Evolutionary conservation across 208 protist genomes (phyloP).

Genomic region (Leishmania aethiopica): DNA sequence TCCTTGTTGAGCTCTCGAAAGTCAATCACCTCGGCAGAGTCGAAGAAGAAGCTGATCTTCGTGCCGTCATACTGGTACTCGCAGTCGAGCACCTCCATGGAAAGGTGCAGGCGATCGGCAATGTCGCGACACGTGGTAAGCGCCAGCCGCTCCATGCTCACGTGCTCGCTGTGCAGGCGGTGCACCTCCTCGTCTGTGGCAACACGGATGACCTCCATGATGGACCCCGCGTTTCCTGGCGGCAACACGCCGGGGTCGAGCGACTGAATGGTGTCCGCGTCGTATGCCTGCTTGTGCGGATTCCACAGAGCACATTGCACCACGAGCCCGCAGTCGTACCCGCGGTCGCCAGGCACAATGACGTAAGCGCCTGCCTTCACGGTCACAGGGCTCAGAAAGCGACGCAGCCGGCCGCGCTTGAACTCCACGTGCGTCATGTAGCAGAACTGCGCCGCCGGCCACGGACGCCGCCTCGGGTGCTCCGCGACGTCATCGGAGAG

Average conservation of each 20-base stretch:
- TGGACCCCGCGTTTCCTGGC: conserved; percentile 24
- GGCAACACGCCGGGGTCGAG: conserved; percentile 31
- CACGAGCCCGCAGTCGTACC: conserved; percentile 77
- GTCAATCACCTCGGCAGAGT: conserved; percentile 61
- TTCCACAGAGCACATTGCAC: conserved; percentile 63
- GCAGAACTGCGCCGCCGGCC: conserved; percentile 42
- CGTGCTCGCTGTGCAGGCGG: conserved; percentile 56
- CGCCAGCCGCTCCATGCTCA: conserved; percentile 69
- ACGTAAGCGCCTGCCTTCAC: conserved; percentile 55
- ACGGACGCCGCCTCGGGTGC: conserved; percentile 11
- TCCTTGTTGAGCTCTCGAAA: conserved; percentile 82
- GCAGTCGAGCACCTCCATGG: conserved; percentile 82
- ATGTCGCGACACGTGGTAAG: conserved; percentile 69
- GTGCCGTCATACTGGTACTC: conserved; percentile 91
- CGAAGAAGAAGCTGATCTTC: conserved; percentile 92
- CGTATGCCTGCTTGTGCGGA: conserved; percentile 22
- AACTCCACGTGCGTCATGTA: conserved; percentile 79
- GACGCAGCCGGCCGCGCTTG: conserved; percentile 71
- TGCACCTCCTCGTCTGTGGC: conserved; percentile 71
- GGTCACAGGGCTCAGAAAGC: conserved; percentile 37
- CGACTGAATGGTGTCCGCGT: conserved; percentile 16
- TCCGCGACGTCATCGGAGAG: background rate
- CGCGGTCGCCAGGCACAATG: conserved; percentile 86
- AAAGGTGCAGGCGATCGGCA: conserved; percentile 45
- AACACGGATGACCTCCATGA: conserved; percentile 56